Evolutionary conservation across 495 filamentous ascomycete species (phyloP).

Genomic region (Staphylotrichum tortipilum): DNA sequence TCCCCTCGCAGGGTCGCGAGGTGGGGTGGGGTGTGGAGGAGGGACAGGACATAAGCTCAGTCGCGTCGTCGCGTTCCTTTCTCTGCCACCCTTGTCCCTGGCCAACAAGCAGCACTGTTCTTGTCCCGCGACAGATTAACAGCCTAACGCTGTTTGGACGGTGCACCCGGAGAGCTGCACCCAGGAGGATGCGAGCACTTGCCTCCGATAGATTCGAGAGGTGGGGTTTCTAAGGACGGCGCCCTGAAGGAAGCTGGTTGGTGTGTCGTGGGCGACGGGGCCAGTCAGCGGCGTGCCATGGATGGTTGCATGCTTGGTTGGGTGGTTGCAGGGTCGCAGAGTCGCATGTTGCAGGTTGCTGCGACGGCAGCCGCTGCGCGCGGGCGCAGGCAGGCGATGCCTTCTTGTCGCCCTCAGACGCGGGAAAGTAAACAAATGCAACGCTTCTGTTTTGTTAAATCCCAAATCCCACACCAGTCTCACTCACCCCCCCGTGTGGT

Average conservation of each 20-base stretch:
- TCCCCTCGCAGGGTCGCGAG: neutral
- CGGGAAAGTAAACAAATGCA: constrained; percentile 21
- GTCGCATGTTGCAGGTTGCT: too few relatives aligned
- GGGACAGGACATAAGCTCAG: too few relatives aligned
- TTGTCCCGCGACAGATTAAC: neutral
- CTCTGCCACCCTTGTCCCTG: too few relatives aligned
- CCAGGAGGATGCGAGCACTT: neutral
- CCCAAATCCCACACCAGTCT: neutral
- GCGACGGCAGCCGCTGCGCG: constrained; percentile 9
- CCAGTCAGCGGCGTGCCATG: too few relatives aligned
- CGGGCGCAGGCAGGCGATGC: neutral
- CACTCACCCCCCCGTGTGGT: too few relatives aligned
- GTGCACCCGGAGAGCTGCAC: neutral
- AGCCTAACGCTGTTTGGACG: neutral
- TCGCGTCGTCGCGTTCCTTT: constrained; percentile 25
- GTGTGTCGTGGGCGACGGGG: neutral
- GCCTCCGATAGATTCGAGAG: neutral
- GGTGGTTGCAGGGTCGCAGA: too few relatives aligned
- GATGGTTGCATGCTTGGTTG: too few relatives aligned
- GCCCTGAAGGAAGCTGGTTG: neutral
- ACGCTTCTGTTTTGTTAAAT: constrained; percentile 4
- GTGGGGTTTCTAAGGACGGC: neutral
- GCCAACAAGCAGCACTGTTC: constrained; percentile 19
- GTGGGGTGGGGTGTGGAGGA: neutral
- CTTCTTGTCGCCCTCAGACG: constrained; percentile 4